phyloP scores from a whole-genome alignment of 2,329 filamentous ascomycete species.

The Geoglossum cookeanum region DNA sequence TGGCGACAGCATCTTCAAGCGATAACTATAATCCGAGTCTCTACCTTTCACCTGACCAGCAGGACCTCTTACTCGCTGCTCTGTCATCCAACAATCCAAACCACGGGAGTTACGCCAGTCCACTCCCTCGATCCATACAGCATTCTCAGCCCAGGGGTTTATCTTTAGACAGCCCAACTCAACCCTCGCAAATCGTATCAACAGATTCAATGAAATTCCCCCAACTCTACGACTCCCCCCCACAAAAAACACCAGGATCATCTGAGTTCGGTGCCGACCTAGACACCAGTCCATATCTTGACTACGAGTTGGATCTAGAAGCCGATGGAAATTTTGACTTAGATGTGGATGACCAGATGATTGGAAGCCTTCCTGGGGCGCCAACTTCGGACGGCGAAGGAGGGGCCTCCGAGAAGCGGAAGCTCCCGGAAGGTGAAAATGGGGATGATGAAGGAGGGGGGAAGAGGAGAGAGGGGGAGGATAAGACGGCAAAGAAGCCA shows the following conservation, averaged over 20 bases:
- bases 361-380: conserved; percentile 47
- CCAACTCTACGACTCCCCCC: conserved; percentile 23
- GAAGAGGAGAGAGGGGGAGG: conserved; percentile 65
- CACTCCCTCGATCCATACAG: background rate
- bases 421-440: conserved; percentile 47
- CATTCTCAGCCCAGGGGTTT: background rate
- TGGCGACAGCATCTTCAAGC: background rate
- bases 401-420: conserved; percentile 51
- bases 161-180: background rate
- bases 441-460: conserved; percentile 44
- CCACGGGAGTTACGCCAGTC: conserved; percentile 7
- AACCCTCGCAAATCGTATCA: background rate
- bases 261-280: conserved; percentile 28
- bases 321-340: conserved; percentile 59
- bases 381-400: conserved; percentile 8
- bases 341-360: conserved; percentile 47
- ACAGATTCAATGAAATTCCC: background rate
- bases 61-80: conserved; percentile 55
- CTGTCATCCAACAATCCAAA: conserved; percentile 47
- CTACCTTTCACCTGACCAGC: conserved; percentile 56
- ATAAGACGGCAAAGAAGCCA: conserved; percentile 84
- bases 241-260: conserved; percentile 24
- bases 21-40: conserved; percentile 32
- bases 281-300: conserved; percentile 64
- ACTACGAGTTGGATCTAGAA: conserved; percentile 65